Evolutionary conservation across 257 asterid genomes (phyloP), one percentile per base, ranked within the genome.

Genomic region (Solanum habrochaites): DNA sequence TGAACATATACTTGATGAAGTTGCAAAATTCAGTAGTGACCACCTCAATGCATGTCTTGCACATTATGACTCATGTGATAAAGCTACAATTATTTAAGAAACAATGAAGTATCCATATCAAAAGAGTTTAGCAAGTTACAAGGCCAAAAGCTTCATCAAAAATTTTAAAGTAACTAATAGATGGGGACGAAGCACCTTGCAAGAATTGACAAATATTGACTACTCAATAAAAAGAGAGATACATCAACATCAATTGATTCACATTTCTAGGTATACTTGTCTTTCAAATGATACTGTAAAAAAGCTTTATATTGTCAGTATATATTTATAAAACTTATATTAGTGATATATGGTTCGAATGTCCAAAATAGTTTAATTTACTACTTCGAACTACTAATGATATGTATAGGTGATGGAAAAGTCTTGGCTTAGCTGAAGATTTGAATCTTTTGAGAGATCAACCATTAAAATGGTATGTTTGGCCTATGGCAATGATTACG

Each of bases 391-490:
- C 6, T 47, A 13, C 18, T 12, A 47, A 13, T 47, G 56, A 47
- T 47, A 14, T 49, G 7, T 56, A 16, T 75, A 94, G 95, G 85
- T 93, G 96, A 94, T 91, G 95, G 97, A 85, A 39, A 3, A 87
- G 80, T 31, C 85, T 93, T 32, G 90, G 91, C 4, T 77, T 92
- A 21, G 60, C 69, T 0, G 31, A 58, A 70, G 94, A 91, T 2
- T 86, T 91, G 40, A 88, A 90, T 87, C 71, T 70, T 11, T 88
- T 90, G 11, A 86, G 93, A 83, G 83, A 91, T 27, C 93, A 90
- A 40, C 93, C 91, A 31, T 42, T 85, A n/a, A 91, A 91, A 88
- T 91, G 91, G 92, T 87, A 90, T 83, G 20, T 86, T 14, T 90
- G 93, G 90, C 29, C 92, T 39, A 87, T 89, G 90, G 91, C 88